Evolutionary conservation across 805 yeast species (phyloP), one percentile per base, ranked within the genome.

Genomic region (Saccharomycopsis guyanensis): DNA sequence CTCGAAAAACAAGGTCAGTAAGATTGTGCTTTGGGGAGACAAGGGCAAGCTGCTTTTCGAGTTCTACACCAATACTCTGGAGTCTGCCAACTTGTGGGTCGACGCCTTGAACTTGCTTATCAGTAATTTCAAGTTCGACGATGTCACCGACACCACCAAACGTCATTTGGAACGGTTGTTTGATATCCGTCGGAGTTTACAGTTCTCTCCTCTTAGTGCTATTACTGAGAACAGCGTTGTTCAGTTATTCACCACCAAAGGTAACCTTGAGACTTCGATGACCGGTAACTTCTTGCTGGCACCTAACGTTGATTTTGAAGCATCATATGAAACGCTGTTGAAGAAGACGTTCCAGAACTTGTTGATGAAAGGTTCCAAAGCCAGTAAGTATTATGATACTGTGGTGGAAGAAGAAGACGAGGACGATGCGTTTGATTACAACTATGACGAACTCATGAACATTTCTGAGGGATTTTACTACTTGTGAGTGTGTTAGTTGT

Each of bases 381-480:
- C 18, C 20, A 7, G 40, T 7, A 37, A 37, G 8, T 10, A 5
- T 16, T 6, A 7, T 6, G 25, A 18, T 6, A 7, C 5, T 15
- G 23, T 15, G 35, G 16, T 4, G n/a, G 18, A 15, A 25, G 32
- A 12, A 4, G 40, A 35, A 10, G 31, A 23, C 6, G 24, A 33
- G 16, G 39, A 10, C 3, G 43, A 47, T 5, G 27, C 29, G 13
- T 50, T 50, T 34, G 47, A 43, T 10, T 50, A 41, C 32, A 27
- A 44, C 15, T 46, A 46, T 24, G 48, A 47, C 19, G 52, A 50
- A 24, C 40, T 50, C 20, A 19, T 44, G 18, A 37, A 34, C 1
- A 29, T 44, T 7, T 35, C 53, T 7, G n/a, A 29, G 15, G 51
- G 34, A 3, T 50, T 50, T 31, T 50, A 47, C 19, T 50, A 47